phyloP scores from a whole-genome alignment of 169 alveolate species.

The Eimeria brunetti region DNA sequence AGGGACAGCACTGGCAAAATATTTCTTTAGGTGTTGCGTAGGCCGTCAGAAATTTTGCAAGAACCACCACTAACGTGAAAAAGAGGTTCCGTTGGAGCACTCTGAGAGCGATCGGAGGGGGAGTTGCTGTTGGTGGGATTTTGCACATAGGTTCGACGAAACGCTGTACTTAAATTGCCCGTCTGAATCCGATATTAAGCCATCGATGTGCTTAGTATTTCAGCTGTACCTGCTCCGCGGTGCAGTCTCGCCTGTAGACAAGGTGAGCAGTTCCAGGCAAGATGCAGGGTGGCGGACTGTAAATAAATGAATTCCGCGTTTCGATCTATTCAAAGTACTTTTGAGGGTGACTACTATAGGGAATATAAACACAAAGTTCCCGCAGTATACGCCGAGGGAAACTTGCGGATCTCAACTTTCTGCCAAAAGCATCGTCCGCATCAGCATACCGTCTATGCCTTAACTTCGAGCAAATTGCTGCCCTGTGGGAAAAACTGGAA shows the following conservation, averaged over 20 bases:
- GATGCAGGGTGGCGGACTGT: not conserved
- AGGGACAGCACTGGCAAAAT: not conserved
- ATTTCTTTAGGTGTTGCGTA: not conserved
- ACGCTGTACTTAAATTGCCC: constrained; percentile 83
- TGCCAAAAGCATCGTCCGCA: not conserved
- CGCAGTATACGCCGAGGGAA: not conserved
- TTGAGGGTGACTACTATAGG: not conserved
- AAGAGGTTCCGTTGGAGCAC: not conserved
- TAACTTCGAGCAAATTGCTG: not conserved
- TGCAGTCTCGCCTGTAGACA: constrained; percentile 83
- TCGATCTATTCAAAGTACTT: not conserved
- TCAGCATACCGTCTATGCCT: not conserved
- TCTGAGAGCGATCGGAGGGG: not conserved
- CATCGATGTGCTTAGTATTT: constrained; percentile 86
- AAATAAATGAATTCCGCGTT: not conserved
- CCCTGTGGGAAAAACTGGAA: not conserved
- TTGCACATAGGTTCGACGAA: constrained; percentile 80
- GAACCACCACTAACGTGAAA: not conserved
- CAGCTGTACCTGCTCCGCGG: constrained; percentile 84
- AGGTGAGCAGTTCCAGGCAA: constrained; percentile 65
- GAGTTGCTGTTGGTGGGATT: not conserved
- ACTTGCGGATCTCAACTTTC: not conserved
- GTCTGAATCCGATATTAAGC: constrained; percentile 82
- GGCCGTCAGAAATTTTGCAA: not conserved
- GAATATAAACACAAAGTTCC: not conserved